phyloP scores from a whole-genome alignment of 768 basidiomycete species.

The Boletus tylopilopsis region DNA sequence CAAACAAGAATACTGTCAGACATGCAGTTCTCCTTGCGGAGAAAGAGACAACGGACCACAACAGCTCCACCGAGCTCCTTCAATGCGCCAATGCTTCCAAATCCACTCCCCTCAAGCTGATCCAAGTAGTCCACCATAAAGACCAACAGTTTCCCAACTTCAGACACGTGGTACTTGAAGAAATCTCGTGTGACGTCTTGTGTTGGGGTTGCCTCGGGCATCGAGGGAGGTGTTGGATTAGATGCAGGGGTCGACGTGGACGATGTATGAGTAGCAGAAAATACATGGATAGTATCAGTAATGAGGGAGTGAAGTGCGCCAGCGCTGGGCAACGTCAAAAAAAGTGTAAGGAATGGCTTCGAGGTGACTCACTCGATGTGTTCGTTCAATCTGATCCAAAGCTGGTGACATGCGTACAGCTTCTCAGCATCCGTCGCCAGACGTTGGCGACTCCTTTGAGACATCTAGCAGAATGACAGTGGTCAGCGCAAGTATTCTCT shows the following conservation, averaged over 20 bases:
- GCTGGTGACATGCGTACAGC: conserved; percentile 70
- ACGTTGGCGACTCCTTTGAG: conserved; percentile 70
- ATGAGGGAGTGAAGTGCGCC: conserved; percentile 60
- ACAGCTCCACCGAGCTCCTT: conserved; percentile 46
- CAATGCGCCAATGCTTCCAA: conserved; percentile 20
- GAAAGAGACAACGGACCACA: conserved; percentile 45
- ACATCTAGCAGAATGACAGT: conserved; percentile 50
- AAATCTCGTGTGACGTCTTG: conserved; percentile 81
- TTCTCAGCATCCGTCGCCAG: conserved; percentile 85
- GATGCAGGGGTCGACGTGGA: conserved; percentile 14
- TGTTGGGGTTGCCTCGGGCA: conserved; percentile 47
- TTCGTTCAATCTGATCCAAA: conserved; percentile 79
- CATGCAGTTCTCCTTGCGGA: background rate
- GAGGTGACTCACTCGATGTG: conserved; percentile 49
- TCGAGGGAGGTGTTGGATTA: conserved; percentile 24
- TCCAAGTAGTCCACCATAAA: conserved; percentile 43
- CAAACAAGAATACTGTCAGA: background rate
- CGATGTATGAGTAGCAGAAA: conserved; percentile 46
- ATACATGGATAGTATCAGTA: conserved; percentile 64
- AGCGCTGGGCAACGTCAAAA: conserved; percentile 34
- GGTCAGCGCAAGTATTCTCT: conserved; percentile 1
- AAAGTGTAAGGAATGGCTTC: background rate
- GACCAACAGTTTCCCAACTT: conserved; percentile 66
- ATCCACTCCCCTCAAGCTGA: conserved; percentile 23
- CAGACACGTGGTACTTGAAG: conserved; percentile 65